Conservation (phyloP, 768 basidiomycete species). For the Tylopilus sp. region DNA sequence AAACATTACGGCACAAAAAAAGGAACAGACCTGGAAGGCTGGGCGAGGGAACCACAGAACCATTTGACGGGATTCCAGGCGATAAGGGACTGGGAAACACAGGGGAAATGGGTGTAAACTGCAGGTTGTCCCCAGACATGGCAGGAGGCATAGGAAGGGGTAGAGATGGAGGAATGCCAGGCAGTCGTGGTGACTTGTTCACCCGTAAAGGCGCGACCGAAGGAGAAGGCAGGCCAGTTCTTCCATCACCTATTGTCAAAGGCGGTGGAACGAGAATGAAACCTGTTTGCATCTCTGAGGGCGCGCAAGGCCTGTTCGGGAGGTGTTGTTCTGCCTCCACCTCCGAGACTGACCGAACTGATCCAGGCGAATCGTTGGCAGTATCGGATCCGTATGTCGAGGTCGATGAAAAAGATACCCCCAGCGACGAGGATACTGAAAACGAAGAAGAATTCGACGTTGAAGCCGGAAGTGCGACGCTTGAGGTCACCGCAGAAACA, state of each 20-base stretch:
- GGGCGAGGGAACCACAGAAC: constrained; percentile 22
- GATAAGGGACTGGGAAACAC: constrained; percentile 11
- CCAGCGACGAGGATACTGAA: constrained; percentile 12
- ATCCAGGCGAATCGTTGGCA: constrained; percentile 11
- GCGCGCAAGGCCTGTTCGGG: constrained; percentile 7
- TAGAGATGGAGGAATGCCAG: constrained; percentile 13
- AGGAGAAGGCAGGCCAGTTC: constrained; percentile 2
- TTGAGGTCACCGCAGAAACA: constrained; percentile 1
- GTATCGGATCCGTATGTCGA: constrained; percentile 14
- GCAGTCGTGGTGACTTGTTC: constrained; percentile 24
- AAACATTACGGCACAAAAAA: constrained; percentile 3
- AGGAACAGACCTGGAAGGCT: constrained; percentile 22
- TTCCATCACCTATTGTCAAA: constrained; percentile 15
- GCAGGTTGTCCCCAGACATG: background rate
- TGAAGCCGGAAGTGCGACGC: constrained; percentile 7
- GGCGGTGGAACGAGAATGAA: constrained; percentile 27
- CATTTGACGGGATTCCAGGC: constrained; percentile 11
- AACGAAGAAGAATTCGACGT: constrained; percentile 15
- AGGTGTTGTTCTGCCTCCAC: constrained; percentile 20
- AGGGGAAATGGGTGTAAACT: constrained; percentile 12
- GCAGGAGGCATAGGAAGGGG: constrained; percentile 11
- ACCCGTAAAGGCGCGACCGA: constrained; percentile 25
- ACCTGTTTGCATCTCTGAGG: constrained; percentile 2
- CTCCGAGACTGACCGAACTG: constrained; percentile 22
- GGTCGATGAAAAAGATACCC: constrained; percentile 13